These are phyloP conservation scores for Melanomma pulvis-pyrius DNA, from an alignment of 495 filamentous ascomycete genomes.

Conservation along the genomic window DNA sequence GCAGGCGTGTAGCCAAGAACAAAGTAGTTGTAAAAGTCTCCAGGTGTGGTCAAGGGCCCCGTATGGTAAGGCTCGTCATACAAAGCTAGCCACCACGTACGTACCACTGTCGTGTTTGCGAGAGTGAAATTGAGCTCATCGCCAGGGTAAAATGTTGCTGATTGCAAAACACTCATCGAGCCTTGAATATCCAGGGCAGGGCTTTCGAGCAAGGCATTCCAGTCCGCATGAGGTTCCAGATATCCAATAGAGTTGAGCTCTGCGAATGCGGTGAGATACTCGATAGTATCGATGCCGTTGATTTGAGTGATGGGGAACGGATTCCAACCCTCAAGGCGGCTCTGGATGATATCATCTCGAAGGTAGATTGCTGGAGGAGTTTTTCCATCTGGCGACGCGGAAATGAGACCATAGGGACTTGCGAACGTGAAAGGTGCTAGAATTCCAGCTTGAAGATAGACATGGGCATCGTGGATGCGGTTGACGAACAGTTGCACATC, in stretches of 20 bases:
- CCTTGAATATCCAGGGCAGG: conserved; percentile 52
- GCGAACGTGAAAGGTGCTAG: conserved; percentile 52
- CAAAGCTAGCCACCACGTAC: conserved; percentile 45
- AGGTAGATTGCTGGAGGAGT: conserved; percentile 53
- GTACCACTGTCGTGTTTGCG: conserved; percentile 42
- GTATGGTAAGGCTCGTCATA: conserved; percentile 46
- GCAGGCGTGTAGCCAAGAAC: conserved; percentile 23
- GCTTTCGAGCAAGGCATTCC: conserved; percentile 54
- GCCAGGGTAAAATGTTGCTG: conserved; percentile 54
- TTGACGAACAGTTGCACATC: conserved; percentile 50
- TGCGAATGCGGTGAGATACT: conserved; percentile 52
- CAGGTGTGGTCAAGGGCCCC: conserved; percentile 51
- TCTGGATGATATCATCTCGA: conserved; percentile 44
- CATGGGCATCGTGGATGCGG: conserved; percentile 54
- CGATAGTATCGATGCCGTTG: conserved; percentile 48
- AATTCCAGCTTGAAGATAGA: conserved; percentile 48
- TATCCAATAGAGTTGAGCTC: conserved; percentile 46
- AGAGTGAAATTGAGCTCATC: conserved; percentile 51
- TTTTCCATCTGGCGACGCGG: conserved; percentile 55
- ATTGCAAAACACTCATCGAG: conserved; percentile 43
- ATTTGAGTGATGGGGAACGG: conserved; percentile 50
- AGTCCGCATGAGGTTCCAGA: conserved; percentile 55
- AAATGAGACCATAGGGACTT: conserved; percentile 50
- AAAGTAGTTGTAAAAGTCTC: conserved; percentile 45
- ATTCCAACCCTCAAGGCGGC: conserved; percentile 10